These are phyloP conservation scores for Prunus mira DNA, from an alignment of 306 rosid genomes.

Conservation along the genomic window DNA sequence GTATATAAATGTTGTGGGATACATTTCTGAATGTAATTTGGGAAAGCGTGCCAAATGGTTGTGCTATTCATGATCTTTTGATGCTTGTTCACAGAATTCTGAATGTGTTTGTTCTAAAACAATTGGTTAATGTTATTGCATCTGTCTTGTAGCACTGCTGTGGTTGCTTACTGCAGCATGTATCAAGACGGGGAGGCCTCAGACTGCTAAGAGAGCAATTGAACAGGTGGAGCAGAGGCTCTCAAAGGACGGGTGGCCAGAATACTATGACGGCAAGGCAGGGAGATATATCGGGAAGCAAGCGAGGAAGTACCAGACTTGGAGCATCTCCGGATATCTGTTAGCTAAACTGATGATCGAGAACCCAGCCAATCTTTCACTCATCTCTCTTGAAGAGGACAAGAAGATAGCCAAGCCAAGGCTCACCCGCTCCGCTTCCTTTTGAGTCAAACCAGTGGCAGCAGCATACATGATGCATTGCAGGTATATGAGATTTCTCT, in stretches of 20 bases:
- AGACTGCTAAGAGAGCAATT: slow-evolving; percentile 19
- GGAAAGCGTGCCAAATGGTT: not conserved
- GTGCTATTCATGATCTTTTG: not conserved
- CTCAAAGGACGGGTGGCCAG: slow-evolving; percentile 29
- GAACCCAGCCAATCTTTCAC: slow-evolving; percentile 6
- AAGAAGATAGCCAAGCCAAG: slow-evolving; percentile 11
- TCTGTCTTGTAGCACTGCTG: slow-evolving; percentile 16
- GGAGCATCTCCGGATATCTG: slow-evolving; percentile 26
- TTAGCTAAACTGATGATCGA: slow-evolving; percentile 28
- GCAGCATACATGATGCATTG: not conserved
- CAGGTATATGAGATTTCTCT: not conserved
- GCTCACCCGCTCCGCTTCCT: slow-evolving; percentile 13
- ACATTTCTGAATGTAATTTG: too few relatives aligned
- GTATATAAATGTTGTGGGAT: too few relatives aligned
- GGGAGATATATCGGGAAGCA: slow-evolving; percentile 19
- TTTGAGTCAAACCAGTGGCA: not conserved
- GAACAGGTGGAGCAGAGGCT: slow-evolving; percentile 26
- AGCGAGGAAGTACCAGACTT: slow-evolving; percentile 25
- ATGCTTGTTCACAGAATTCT: not conserved
- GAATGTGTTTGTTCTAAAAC: not conserved
- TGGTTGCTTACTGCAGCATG: slow-evolving; percentile 31
- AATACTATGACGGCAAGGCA: slow-evolving; percentile 29
- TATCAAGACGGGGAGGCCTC: slow-evolving; percentile 20
- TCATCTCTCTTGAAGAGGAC: slow-evolving; percentile 20
- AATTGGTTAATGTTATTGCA: not conserved